A percentile compares a stretch with the other conserved stretches of the same genome.
phyloP scores from a whole-genome alignment of 306 rosid species.

The Cicer pinnatifidum region DNA sequence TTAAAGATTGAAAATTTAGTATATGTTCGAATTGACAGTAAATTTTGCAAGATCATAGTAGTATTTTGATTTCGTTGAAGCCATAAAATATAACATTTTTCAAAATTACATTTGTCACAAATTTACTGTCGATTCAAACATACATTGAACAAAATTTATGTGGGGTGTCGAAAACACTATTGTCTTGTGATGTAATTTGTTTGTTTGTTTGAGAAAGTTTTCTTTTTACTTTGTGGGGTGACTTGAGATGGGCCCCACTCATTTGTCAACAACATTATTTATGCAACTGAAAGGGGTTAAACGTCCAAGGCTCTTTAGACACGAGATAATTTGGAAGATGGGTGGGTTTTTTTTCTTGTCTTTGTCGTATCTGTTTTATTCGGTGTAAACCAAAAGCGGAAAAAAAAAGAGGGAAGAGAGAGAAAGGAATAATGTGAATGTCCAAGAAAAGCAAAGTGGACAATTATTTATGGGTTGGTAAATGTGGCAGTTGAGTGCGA shows the following conservation, averaged over 20 bases:
- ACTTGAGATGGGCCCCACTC: constrained; percentile 48
- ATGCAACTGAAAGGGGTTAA: constrained; percentile 44
- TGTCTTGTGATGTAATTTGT: constrained; percentile 44
- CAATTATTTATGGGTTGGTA: constrained; percentile 33
- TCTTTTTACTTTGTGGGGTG: constrained; percentile 36
- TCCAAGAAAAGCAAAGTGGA: constrained; percentile 39
- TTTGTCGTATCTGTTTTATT: constrained; percentile 19
- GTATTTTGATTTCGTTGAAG: no score
- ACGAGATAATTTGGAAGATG: constrained; percentile 47
- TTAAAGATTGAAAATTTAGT: constrained; percentile 3
- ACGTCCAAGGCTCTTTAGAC: constrained; percentile 52
- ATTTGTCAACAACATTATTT: constrained; percentile 41
- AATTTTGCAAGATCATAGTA: no score
- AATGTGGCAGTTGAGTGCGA: constrained; percentile 39
- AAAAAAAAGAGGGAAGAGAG: background rate
- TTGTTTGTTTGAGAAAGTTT: constrained; percentile 43
- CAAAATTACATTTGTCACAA: no score
- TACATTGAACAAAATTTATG: background rate
- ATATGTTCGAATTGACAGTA: no score
- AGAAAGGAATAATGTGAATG: constrained; percentile 42
- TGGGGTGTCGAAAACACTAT: constrained; percentile 45
- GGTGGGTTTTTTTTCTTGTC: constrained; percentile 37
- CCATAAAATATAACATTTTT: no score
- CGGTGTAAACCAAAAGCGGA: constrained; percentile 24
- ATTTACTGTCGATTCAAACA: no score